Base-by-base conservation (phyloP, 2,329 filamentous ascomycete genomes). In the Diplodia sapinea region DNA sequence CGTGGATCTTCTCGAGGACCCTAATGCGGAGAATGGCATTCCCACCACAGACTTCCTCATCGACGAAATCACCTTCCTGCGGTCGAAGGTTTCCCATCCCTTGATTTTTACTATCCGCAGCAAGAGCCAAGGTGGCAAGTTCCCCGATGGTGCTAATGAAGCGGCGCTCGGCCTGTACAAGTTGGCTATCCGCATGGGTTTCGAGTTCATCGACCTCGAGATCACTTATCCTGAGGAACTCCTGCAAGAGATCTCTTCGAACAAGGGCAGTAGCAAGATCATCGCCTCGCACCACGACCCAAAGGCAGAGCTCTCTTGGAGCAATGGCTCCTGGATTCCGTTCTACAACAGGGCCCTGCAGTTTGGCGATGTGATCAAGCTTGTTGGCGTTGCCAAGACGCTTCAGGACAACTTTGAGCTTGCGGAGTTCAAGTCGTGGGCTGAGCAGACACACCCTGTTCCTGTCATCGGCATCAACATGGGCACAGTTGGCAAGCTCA, bases 271-370 rank as follows among this genome's bases (percentile, higher is more conserved):
- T 71, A 93, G 92, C 1, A 90, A 89, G 70, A 91, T 99, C 75
- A 96, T 99, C 73, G 93, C 94, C 9, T 99, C 95, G 0, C 94
- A 99, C 77, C 95, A 99, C 77, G 95, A 99, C 76, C 92, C 93
- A 0, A 81, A 86, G 67, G 90, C 90, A 9, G 83, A 85, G 26
- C 83, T 98, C 20, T 94, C 92, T 1, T 99, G 95, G 95, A 89
- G 85, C 71, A 94, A 96, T 72, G 93, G 92, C n/a, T 92, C 92
- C 0, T 99, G 95, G 94, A 89, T 95, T 67, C 86, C 89, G 33
- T 90, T 89, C 79, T 98, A 96, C 83, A 97, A 97, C 79, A 89
- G 88, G 74, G 94, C 94, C 17, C 82, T 97, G 15, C 91, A 96
- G 75, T 92, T 92, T 73, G 95, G 94, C 57, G 93, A 98, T 75